phyloP scores from a whole-genome alignment of 148 eudicot genomes.

The Rhododendron kiyosumense region DNA sequence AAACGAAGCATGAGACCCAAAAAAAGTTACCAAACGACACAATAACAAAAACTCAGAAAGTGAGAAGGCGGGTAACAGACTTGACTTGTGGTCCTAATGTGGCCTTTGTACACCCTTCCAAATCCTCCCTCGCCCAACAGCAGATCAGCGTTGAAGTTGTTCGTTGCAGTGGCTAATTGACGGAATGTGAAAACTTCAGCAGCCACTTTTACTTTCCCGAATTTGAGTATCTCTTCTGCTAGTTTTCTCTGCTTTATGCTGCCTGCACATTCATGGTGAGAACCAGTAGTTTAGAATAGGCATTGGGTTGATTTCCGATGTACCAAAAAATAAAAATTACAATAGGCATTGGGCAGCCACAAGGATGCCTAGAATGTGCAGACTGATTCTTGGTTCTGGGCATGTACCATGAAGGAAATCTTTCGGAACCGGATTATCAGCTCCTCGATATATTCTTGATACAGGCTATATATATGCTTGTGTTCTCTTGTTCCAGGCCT shows the following conservation, averaged over 20 bases:
- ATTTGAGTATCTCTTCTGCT: constrained; percentile 38
- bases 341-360: not conserved
- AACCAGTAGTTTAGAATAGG: not conserved
- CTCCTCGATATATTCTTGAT: not conserved
- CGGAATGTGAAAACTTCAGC: constrained; percentile 76
- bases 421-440: not conserved
- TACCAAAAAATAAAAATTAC: too few species aligned
- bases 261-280: constrained; percentile 8
- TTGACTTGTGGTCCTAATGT: constrained; percentile 41
- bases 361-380: not conserved
- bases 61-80: constrained; percentile 19
- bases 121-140: constrained; percentile 90
- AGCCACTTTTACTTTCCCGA: constrained; percentile 35
- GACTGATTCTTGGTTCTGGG: not conserved
- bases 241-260: constrained; percentile 43
- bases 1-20: not conserved
- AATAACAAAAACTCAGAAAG: not conserved
- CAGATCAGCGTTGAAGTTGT: constrained; percentile 61
- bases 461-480: not conserved
- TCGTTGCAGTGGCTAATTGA: constrained; percentile 72
- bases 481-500: not conserved
- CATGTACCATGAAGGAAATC: not conserved
- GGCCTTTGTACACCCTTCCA: constrained; percentile 88
- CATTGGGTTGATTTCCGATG: not conserved
- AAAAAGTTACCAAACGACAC: not conserved